Evolutionary conservation across 2,329 filamentous ascomycete genomes (phyloP).

Genomic region (Massarina eburnea): DNA sequence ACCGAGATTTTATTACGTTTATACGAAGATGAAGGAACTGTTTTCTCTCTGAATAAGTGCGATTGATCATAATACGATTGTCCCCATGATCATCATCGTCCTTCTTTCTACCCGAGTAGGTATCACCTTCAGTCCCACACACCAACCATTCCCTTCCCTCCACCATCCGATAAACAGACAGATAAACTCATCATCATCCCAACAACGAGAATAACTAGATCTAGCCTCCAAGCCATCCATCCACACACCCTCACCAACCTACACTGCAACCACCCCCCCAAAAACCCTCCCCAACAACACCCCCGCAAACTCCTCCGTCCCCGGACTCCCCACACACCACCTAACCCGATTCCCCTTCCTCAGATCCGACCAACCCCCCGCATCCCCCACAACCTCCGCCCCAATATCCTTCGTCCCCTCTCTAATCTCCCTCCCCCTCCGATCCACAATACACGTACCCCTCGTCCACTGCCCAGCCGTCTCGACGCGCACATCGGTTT

Average conservation of each 20-base stretch:
- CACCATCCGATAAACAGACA: too few relatives aligned
- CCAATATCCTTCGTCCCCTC: conserved; percentile 31
- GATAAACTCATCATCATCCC: too few relatives aligned
- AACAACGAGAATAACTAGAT: too few relatives aligned
- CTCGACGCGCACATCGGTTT: conserved; percentile 85
- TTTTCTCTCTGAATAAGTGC: too few relatives aligned
- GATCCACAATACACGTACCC: conserved; percentile 86
- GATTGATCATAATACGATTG: too few relatives aligned
- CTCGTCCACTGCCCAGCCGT: conserved; percentile 92
- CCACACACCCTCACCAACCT: background rate
- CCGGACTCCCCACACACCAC: conserved; percentile 70
- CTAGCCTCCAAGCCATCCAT: background rate
- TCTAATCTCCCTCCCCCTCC: conserved; percentile 61
- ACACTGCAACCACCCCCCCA: conserved; percentile 43
- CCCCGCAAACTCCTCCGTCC: conserved; percentile 65
- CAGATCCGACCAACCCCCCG: conserved; percentile 72
- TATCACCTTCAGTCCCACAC: too few relatives aligned
- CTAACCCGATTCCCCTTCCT: conserved; percentile 77
- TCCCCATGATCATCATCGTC: too few relatives aligned
- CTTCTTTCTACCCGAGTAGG: too few relatives aligned
- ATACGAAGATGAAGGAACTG: too few relatives aligned
- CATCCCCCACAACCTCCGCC: conserved; percentile 65
- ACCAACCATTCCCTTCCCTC: too few relatives aligned
- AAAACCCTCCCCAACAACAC: conserved; percentile 69
- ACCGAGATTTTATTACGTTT: too few relatives aligned